Evolutionary conservation across 2,329 filamentous ascomycete species (phyloP).

Genomic region (Cercospora sesami): DNA sequence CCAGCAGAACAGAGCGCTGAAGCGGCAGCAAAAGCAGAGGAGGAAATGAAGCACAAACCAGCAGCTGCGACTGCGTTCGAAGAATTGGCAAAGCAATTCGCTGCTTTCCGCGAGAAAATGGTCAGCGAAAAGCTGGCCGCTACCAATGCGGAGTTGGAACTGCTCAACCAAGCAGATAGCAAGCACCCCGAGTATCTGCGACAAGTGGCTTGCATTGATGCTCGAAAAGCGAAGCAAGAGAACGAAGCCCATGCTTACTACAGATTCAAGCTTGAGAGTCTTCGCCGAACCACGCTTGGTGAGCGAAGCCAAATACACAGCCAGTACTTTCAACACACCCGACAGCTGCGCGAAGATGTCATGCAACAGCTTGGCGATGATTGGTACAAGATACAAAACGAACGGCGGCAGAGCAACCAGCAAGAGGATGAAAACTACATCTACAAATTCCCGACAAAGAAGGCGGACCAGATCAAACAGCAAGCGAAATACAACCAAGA

Average conservation of each 20-base stretch:
- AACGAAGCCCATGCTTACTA: constrained; percentile 72
- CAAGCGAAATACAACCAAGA: constrained; percentile 93
- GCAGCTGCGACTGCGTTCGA: constrained; percentile 50
- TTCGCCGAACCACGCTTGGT: constrained; percentile 74
- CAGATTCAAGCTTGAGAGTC: constrained; percentile 69
- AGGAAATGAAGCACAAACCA: constrained; percentile 50
- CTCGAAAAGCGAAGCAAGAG: constrained; percentile 76
- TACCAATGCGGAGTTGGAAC: constrained; percentile 67
- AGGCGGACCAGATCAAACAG: constrained; percentile 75
- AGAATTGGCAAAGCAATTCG: constrained; percentile 84
- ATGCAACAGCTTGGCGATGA: constrained; percentile 81
- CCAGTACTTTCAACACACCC: constrained; percentile 84
- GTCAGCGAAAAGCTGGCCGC: constrained; percentile 85
- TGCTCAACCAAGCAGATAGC: constrained; percentile 59
- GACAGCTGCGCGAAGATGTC: constrained; percentile 77
- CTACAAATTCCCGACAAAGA: constrained; percentile 74
- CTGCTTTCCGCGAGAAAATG: constrained; percentile 78
- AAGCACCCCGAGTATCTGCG: constrained; percentile 89
- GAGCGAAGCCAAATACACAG: constrained; percentile 83
- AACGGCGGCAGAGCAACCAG: constrained; percentile 75
- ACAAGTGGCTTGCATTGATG: constrained; percentile 84
- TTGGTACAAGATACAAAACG: constrained; percentile 90
- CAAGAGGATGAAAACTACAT: constrained; percentile 79
- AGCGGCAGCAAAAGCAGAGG: constrained; percentile 50
- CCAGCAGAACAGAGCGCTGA: constrained; percentile 34